A percentile compares a stretch with the other conserved stretches of the same genome.
These are phyloP conservation scores for Lodderomyces metapsilosis DNA, from an alignment of 1,139 yeast genomes.

Conservation along the genomic window DNA sequence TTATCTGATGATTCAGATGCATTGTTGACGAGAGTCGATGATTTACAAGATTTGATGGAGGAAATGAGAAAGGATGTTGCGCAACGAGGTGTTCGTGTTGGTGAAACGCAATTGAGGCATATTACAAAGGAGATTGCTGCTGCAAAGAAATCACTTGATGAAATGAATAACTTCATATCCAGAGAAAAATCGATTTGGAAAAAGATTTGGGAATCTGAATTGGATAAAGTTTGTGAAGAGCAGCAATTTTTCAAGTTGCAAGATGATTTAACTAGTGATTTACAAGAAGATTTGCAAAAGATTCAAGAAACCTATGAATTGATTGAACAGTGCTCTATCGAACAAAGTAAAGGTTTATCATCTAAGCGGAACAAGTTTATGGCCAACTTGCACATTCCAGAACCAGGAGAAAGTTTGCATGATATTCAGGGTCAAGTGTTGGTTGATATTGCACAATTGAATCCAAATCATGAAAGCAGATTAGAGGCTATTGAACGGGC, in stretches of 20 bases:
- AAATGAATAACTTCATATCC: constrained; percentile 60
- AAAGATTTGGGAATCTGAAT: constrained; percentile 87
- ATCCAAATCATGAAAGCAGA: constrained; percentile 82
- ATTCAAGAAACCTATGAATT: constrained; percentile 79
- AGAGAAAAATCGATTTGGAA: constrained; percentile 86
- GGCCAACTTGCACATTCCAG: constrained; percentile 49
- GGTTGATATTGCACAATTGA: constrained; percentile 72
- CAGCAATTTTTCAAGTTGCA: constrained; percentile 90
- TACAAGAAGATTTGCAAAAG: constrained; percentile 75
- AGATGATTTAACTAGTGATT: constrained; percentile 77
- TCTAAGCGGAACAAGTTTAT: constrained; percentile 34
- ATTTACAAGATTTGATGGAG: constrained; percentile 88
- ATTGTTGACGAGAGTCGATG: constrained; percentile 80
- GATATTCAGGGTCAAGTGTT: constrained; percentile 77
- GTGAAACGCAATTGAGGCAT: constrained; percentile 66
- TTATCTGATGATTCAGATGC: constrained; percentile 76
- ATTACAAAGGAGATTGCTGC: constrained; percentile 63
- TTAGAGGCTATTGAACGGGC: constrained; percentile 88
- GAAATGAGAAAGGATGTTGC: constrained; percentile 90
- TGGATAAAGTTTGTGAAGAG: constrained; percentile 88
- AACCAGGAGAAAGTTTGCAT: constrained; percentile 65
- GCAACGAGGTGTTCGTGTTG: constrained; percentile 82
- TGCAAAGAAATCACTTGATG: constrained; percentile 53
- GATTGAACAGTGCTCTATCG: constrained; percentile 79
- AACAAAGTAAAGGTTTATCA: constrained; percentile 49